Conservation (phyloP, 202 grass and related monocot genomes). For the Dendrocalamus latiflorus region DNA sequence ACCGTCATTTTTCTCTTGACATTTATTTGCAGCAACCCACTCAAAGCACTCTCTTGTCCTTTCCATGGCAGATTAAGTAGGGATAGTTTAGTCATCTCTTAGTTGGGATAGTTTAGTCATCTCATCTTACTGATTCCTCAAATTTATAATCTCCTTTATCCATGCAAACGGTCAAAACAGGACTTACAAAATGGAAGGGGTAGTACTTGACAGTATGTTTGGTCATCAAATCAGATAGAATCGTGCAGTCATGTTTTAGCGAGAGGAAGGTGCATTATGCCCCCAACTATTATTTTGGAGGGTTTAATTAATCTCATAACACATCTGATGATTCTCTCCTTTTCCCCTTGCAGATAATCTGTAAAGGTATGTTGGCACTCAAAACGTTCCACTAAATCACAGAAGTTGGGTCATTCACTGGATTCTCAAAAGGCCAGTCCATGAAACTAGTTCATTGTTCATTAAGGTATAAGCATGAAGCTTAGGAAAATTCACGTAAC, state of each 20-base stretch:
- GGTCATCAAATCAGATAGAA: neutral
- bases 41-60: neutral
- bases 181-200: neutral
- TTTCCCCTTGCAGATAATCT: neutral
- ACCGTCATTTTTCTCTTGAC: neutral
- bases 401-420: neutral
- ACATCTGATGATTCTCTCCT: neutral
- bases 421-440: neutral
- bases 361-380: neutral
- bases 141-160: neutral
- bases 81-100: neutral
- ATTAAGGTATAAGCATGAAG: slow-evolving; percentile 1
- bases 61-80: neutral
- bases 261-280: slow-evolving; percentile 20
- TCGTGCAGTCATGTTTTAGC: neutral
- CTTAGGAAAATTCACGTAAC: neutral
- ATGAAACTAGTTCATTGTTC: neutral
- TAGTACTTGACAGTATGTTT: neutral
- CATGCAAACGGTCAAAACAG: neutral
- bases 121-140: neutral
- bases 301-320: neutral
- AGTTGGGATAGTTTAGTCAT: no score
- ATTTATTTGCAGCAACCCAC: neutral
- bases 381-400: neutral
- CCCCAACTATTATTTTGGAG: neutral